Percentiles rank a stretch among this genome's conserved stretches.
phyloP scores from a whole-genome alignment of 2,329 filamentous ascomycete species.

The Paecilomyces dactylethromorphus region DNA sequence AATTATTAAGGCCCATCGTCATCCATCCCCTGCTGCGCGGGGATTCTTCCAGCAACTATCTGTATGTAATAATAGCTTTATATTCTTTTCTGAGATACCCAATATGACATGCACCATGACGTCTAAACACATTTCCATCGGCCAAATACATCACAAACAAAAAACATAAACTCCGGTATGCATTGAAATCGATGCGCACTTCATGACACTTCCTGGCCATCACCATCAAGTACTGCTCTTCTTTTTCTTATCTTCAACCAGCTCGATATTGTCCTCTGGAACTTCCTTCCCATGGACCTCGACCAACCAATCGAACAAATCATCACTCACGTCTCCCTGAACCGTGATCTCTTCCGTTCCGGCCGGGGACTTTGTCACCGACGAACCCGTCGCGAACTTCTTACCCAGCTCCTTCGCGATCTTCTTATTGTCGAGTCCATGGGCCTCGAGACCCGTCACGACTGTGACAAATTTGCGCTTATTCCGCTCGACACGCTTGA shows the following conservation, averaged over 20 bases:
- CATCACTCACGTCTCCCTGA: conserved; percentile 92
- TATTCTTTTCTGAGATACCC: conserved; percentile 2
- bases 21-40: background rate
- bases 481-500: conserved; percentile 96
- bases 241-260: conserved; percentile 95
- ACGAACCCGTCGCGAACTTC: conserved; percentile 93
- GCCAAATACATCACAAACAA: background rate
- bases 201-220: background rate
- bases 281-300: conserved; percentile 80
- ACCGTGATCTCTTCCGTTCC: conserved; percentile 96
- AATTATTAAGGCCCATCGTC: background rate
- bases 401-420: conserved; percentile 94
- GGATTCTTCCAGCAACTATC: background rate
- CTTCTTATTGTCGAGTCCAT: conserved; percentile 91
- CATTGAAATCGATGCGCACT: background rate
- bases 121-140: background rate
- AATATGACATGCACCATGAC: background rate
- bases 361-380: conserved; percentile 79
- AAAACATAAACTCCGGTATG: background rate
- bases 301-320: conserved; percentile 83
- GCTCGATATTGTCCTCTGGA: conserved; percentile 90
- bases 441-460: conserved; percentile 82
- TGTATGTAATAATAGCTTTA: background rate
- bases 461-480: conserved; percentile 97
- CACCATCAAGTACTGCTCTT: background rate